Percentiles rank a stretch among this genome's conserved stretches.
Evolutionary conservation across 148 eudicot species (phyloP).

Genomic region (Heliamphora exappendiculata): DNA sequence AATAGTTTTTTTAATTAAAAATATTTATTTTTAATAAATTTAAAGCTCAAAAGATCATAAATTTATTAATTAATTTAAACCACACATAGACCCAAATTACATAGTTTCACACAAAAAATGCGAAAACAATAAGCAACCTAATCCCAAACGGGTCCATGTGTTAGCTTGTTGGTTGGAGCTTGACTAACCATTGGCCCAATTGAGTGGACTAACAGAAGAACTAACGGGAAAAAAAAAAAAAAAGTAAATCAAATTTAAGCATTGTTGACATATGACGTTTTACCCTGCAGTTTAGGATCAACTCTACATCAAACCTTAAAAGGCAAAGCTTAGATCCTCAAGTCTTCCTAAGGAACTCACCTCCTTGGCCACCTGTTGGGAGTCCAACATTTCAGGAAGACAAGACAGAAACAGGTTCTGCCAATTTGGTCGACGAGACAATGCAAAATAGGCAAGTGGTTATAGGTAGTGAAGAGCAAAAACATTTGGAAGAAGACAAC

Average conservation of each 20-base stretch:
- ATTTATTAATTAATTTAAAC: too few species aligned
- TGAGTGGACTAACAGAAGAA: background rate
- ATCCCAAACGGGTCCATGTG: too few species aligned
- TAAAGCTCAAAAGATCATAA: too few species aligned
- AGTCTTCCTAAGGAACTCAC: slow-evolving; percentile 33
- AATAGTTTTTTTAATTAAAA: too few species aligned
- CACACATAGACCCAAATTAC: too few species aligned
- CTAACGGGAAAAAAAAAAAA: background rate
- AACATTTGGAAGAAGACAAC: slow-evolving; percentile 29
- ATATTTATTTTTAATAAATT: too few species aligned
- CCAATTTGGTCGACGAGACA: slow-evolving; percentile 42
- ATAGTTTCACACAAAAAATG: too few species aligned
- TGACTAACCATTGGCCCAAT: background rate
- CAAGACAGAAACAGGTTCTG: slow-evolving; percentile 27
- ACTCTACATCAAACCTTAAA: slow-evolving; percentile 24
- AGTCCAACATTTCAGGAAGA: slow-evolving; percentile 26
- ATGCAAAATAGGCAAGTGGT: slow-evolving; percentile 28
- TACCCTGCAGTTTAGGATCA: slow-evolving; percentile 28
- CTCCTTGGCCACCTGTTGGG: slow-evolving; percentile 40
- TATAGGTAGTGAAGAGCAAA: too few species aligned
- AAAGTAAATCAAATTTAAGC: background rate
- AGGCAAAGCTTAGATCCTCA: slow-evolving; percentile 60
- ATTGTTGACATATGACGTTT: background rate
- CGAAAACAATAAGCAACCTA: too few species aligned
- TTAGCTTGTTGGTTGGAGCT: background rate